Conservation (phyloP, 352 stramenopile genomes). For the Phytopythium sindhum region DNA sequence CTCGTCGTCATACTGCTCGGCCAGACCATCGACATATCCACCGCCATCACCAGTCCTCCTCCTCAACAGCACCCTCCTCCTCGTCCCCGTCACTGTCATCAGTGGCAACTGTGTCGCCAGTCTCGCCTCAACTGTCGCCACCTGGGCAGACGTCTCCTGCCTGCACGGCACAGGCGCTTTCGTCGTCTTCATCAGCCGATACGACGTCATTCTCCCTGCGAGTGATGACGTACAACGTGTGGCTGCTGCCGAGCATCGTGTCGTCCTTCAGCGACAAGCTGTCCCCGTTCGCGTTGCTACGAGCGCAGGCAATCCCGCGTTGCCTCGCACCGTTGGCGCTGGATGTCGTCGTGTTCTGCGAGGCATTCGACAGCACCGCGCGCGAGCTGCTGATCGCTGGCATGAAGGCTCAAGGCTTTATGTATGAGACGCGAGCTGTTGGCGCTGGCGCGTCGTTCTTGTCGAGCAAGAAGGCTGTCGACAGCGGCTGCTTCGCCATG, state of each 20-base stretch:
- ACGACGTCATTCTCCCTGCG: constrained; percentile 36
- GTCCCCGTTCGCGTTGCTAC: constrained; percentile 39
- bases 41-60: constrained; percentile 1
- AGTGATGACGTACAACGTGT: constrained; percentile 74
- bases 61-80: not conserved
- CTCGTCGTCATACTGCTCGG: not conserved
- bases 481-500: constrained; percentile 68
- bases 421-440: constrained; percentile 70
- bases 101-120: not conserved
- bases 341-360: constrained; percentile 72
- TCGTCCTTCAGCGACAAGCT: constrained; percentile 63
- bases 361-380: constrained; percentile 50
- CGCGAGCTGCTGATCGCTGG: constrained; percentile 46
- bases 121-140: not conserved
- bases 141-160: not conserved
- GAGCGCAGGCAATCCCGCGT: constrained; percentile 50
- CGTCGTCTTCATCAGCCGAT: not conserved
- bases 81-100: not conserved
- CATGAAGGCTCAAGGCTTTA: constrained; percentile 63
- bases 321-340: constrained; percentile 34
- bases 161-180: not conserved
- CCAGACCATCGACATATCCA: not conserved
- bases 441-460: constrained; percentile 40
- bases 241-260: constrained; percentile 59
- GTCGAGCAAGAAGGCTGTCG: constrained; percentile 55